phyloP scores from a whole-genome alignment of 495 filamentous ascomycete species.

The Lindgomyces ingoldianus region DNA sequence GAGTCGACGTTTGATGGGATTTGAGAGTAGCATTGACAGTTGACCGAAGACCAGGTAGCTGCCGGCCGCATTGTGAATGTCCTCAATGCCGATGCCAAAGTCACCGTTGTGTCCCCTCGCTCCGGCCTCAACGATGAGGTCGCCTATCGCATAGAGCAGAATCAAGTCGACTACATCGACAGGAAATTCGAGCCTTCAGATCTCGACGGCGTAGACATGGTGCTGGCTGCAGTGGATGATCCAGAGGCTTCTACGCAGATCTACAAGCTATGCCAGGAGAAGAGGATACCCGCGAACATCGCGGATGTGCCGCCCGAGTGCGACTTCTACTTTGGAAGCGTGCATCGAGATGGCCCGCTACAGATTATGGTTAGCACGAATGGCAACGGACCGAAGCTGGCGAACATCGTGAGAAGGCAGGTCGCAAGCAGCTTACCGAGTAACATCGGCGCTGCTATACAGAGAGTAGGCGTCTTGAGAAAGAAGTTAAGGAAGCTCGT shows the following conservation, averaged over 20 bases:
- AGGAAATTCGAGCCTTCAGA: conserved; percentile 80
- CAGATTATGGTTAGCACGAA: conserved; percentile 99
- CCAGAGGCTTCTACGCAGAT: conserved; percentile 80
- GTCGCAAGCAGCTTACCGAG: conserved; percentile 75
- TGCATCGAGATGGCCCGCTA: conserved; percentile 90
- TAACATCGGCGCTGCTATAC: conserved; percentile 79
- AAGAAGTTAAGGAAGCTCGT: conserved; percentile 77
- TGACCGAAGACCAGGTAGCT: conserved; percentile 67
- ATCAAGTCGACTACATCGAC: conserved; percentile 74
- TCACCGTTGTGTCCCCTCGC: conserved; percentile 81
- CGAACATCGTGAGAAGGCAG: conserved; percentile 78
- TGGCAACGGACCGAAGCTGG: conserved; percentile 90
- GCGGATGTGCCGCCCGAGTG: conserved; percentile 96
- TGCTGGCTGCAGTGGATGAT: conserved; percentile 90
- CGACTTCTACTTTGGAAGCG: conserved; percentile 96
- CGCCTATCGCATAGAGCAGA: conserved; percentile 68
- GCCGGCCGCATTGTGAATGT: conserved; percentile 89
- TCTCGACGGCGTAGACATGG: conserved; percentile 79
- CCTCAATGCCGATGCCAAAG: conserved; percentile 89
- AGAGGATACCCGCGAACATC: conserved; percentile 85
- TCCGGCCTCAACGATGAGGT: conserved; percentile 85
- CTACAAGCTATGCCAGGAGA: conserved; percentile 87
- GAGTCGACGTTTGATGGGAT: conserved; percentile 14
- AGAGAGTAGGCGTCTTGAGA: conserved; percentile 76
- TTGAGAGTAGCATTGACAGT: conserved; percentile 31